Evolutionary conservation across 148 eudicot species (phyloP).

Genomic region (Heliamphora exappendiculata): DNA sequence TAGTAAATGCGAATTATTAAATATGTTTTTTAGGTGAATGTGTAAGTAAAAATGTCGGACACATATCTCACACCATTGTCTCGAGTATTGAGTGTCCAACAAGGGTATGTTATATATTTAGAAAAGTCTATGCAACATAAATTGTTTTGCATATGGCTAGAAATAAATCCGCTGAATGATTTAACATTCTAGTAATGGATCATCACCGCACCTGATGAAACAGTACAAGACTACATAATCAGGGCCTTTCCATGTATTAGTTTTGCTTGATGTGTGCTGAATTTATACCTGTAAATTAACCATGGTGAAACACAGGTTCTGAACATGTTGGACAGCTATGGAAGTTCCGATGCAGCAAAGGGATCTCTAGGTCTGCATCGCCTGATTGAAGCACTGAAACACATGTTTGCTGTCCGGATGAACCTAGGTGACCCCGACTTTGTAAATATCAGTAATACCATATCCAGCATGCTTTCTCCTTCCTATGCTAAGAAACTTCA

Average conservation of each 20-base stretch:
- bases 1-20: too few species aligned
- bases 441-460: constrained; percentile 44
- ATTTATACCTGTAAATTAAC: neutral
- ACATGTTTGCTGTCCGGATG: constrained; percentile 86
- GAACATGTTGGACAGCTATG: constrained; percentile 65
- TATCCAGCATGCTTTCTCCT: constrained; percentile 76
- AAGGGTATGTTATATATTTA: too few species aligned
- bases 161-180: neutral
- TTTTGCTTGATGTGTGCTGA: neutral
- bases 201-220: neutral
- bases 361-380: constrained; percentile 81
- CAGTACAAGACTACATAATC: neutral
- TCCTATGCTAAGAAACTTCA: constrained; percentile 57
- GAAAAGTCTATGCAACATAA: too few species aligned
- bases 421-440: constrained; percentile 74
- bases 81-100: too few species aligned
- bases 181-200: neutral
- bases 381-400: constrained; percentile 77
- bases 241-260: neutral
- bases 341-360: constrained; percentile 43
- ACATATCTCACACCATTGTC: too few species aligned
- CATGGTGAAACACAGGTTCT: constrained; percentile 42
- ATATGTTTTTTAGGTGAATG: too few species aligned
- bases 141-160: neutral
- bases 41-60: too few species aligned